Evolutionary conservation across 2,329 filamentous ascomycete species (phyloP), one percentile per base, ranked within the genome.

Genomic region (Fusarium tuaranense): DNA sequence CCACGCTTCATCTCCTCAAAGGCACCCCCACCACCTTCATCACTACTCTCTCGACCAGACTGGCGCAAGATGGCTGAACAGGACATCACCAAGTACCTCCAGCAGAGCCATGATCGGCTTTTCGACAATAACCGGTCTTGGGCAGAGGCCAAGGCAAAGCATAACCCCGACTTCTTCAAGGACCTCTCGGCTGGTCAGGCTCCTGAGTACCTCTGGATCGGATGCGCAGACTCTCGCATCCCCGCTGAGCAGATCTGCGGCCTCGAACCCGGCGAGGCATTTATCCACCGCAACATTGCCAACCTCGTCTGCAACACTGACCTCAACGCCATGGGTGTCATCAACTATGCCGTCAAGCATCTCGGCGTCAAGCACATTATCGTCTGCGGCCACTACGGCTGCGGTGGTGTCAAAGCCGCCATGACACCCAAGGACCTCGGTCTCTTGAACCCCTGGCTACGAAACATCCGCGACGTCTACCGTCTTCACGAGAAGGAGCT

Each of bases 271-370:
- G 95, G 95, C 77, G 94, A 98, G 84, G 93, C 96, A 79, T 98
- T 98, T 83, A 93, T 97, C 76, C 95, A 97, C 88, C 94, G 95
- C 84, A 98, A 98, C 81, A 97, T 98, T 83, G 95, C 95, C 85
- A 98, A 98, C 87, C 88, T 97, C 75, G 89, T 97, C 67, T 91
- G 91, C 84, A 91, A 92, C 81, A 92, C 91, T 73, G 95, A 98
- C 81, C 89, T 97, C 80, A 95, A 92, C 83, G 91, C 92, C 60
- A 92, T 94, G 82, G 90, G 90, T 81, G 95, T 97, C 78, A 94
- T 98, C 84, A 92, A 97, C 81, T 98, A 95, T 82, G 94, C 95
- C 74, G 94, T 98, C 74, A 87, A 89, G 78, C 91, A 96, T 82
- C 88, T 98, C 46, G 88, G 93, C 81, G 92, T 95, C 81, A 94